Percentiles rank a stretch among this genome's conserved stretches.
Evolutionary conservation across 106 monocot genomes (phyloP).

Genomic region (Iris macrosiphon): DNA sequence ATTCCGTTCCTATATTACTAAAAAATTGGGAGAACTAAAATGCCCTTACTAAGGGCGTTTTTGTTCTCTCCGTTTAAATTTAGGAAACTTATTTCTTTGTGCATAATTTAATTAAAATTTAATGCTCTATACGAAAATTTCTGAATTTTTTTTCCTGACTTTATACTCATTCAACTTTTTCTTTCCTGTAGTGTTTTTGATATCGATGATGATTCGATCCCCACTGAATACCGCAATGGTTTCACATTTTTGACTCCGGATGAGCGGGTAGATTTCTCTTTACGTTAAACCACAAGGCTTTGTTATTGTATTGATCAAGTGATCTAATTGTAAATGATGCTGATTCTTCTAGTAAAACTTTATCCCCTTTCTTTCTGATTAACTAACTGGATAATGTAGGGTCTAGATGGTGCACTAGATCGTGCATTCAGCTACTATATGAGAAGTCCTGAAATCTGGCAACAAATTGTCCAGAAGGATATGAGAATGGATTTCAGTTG

Average conservation of each 20-base stretch:
- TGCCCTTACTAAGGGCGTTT: too few relatives aligned
- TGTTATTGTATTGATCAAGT: too few relatives aligned
- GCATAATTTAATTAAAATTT: too few relatives aligned
- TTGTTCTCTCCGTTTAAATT: too few relatives aligned
- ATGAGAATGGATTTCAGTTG: constrained; percentile 90
- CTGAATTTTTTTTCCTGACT: neutral
- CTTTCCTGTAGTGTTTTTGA: constrained; percentile 73
- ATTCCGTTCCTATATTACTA: too few relatives aligned
- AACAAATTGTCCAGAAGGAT: constrained; percentile 52
- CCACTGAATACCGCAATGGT: constrained; percentile 57
- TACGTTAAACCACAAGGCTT: too few relatives aligned
- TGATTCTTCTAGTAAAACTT: neutral
- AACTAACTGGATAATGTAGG: too few relatives aligned
- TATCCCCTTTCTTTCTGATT: too few relatives aligned
- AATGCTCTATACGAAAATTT: too few relatives aligned
- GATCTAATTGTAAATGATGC: too few relatives aligned
- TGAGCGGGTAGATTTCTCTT: constrained; percentile 48
- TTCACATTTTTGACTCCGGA: constrained; percentile 68
- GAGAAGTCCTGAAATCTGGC: constrained; percentile 49
- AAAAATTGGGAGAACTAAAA: too few relatives aligned
- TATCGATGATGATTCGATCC: constrained; percentile 65
- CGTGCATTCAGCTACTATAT: constrained; percentile 64
- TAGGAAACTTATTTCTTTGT: too few relatives aligned
- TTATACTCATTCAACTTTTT: neutral
- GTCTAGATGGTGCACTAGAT: constrained; percentile 55